Evolutionary conservation across 2,329 filamentous ascomycete species (phyloP).

Genomic region (Colletotrichum sp.): DNA sequence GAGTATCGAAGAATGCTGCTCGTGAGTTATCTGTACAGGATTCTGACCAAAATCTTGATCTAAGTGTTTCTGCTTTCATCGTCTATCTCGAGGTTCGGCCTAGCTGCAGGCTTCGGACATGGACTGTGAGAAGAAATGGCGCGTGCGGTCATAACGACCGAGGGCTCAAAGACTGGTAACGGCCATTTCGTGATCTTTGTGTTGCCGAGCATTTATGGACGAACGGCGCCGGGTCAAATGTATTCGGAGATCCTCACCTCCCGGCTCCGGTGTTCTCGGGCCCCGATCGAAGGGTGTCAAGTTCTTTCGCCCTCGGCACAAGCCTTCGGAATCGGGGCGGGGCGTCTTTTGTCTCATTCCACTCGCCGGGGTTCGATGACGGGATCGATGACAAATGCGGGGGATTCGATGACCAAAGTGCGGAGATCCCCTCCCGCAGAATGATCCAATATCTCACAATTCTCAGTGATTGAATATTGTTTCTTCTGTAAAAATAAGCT

Average conservation of each 20-base stretch:
- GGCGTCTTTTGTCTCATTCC: neutral
- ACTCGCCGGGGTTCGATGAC: neutral
- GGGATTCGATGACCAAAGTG: neutral
- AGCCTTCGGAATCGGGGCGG: neutral
- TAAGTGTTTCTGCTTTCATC: no score
- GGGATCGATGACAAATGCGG: slow-evolving; percentile 21
- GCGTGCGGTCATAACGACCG: no score
- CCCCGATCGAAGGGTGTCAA: neutral
- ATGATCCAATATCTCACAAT: neutral
- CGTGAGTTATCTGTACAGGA: no score
- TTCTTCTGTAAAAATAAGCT: neutral
- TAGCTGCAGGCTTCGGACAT: no score
- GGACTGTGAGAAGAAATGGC: no score
- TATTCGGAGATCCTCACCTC: neutral
- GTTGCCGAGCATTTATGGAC: neutral
- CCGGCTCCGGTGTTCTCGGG: neutral
- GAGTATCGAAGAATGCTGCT: no score
- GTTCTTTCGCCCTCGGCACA: neutral
- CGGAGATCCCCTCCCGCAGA: neutral
- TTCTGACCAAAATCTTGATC: no score
- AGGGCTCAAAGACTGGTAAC: no score
- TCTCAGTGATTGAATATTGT: neutral
- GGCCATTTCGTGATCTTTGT: rapidly evolving
- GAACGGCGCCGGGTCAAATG: neutral
- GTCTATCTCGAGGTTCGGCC: no score